A percentile compares a stretch with the other conserved stretches of the same genome.
Conservation (phyloP, 2,329 filamentous ascomycete species). For the Pleurostoma richardsiae region DNA sequence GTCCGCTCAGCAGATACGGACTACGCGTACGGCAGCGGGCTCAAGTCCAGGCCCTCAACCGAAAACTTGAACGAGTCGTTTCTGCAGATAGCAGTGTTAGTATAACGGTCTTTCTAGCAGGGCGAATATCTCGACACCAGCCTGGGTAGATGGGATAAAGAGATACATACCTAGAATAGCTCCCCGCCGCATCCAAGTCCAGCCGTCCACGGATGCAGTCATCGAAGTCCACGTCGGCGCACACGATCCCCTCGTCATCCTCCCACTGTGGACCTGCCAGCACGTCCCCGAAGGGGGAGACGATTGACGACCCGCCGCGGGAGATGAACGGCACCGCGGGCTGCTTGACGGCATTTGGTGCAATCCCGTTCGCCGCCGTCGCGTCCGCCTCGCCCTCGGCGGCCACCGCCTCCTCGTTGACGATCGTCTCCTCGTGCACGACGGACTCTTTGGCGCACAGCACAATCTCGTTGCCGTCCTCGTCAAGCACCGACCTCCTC, state of each 20-base stretch:
- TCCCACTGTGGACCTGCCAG: slow-evolving; percentile 82
- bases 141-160: no score
- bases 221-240: slow-evolving; percentile 76
- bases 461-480: slow-evolving; percentile 38
- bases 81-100: slow-evolving; percentile 17
- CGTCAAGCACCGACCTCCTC: slow-evolving; percentile 15
- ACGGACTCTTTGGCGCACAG: slow-evolving; percentile 16
- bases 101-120: neutral
- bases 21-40: slow-evolving; percentile 45
- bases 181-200: slow-evolving; percentile 80
- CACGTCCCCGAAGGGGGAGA: slow-evolving; percentile 75
- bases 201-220: slow-evolving; percentile 78
- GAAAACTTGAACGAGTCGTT: slow-evolving; percentile 59
- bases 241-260: slow-evolving; percentile 61
- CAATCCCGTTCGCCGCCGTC: neutral
- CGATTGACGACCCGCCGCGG: slow-evolving; percentile 76
- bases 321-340: slow-evolving; percentile 49
- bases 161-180: slow-evolving; percentile 66
- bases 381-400: slow-evolving; percentile 1
- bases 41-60: slow-evolving; percentile 53
- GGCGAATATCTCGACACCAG: no score
- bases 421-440: slow-evolving; percentile 12
- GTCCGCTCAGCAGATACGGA: no score
- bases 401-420: neutral
- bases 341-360: slow-evolving; percentile 10